Conservation (phyloP, 108 stramenopile species). For the Chaetoceros tenuissimus region DNA sequence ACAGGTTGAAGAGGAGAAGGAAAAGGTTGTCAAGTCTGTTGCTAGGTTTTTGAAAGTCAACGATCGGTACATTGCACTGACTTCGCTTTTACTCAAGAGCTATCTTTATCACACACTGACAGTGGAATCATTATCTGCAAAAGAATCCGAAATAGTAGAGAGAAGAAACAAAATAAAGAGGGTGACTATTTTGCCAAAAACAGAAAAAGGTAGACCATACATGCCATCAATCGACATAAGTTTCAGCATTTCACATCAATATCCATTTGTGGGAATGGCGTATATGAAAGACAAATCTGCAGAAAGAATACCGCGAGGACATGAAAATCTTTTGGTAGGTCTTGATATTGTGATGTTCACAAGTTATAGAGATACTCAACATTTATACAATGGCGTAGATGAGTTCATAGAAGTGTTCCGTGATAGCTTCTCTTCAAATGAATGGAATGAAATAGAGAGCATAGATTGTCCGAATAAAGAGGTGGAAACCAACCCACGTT, state of each 20-base stretch:
- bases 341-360: constrained; percentile 66
- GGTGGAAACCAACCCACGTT: constrained; percentile 10
- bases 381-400: constrained; percentile 28
- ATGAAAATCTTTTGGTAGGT: constrained; percentile 24
- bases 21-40: constrained; percentile 1
- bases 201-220: constrained; percentile 55
- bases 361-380: constrained; percentile 8
- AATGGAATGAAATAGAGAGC: constrained; percentile 43
- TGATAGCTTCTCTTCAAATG: constrained; percentile 37
- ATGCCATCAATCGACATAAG: constrained; percentile 29
- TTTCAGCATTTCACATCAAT: constrained; percentile 73
- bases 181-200: constrained; percentile 55
- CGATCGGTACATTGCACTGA: constrained; percentile 47
- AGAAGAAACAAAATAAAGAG: constrained; percentile 2
- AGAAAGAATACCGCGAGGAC: background rate
- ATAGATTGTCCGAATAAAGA: constrained; percentile 7
- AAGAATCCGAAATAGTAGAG: constrained; percentile 1
- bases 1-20: background rate
- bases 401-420: constrained; percentile 57
- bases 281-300: constrained; percentile 6
- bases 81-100: constrained; percentile 62
- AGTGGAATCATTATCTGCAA: background rate
- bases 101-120: constrained; percentile 28
- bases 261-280: constrained; percentile 60
- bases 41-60: constrained; percentile 26